Evolutionary conservation across 345 rosid species (phyloP), one percentile per base, ranked within the genome.

Genomic region (Erysimum cheiranthoides): DNA sequence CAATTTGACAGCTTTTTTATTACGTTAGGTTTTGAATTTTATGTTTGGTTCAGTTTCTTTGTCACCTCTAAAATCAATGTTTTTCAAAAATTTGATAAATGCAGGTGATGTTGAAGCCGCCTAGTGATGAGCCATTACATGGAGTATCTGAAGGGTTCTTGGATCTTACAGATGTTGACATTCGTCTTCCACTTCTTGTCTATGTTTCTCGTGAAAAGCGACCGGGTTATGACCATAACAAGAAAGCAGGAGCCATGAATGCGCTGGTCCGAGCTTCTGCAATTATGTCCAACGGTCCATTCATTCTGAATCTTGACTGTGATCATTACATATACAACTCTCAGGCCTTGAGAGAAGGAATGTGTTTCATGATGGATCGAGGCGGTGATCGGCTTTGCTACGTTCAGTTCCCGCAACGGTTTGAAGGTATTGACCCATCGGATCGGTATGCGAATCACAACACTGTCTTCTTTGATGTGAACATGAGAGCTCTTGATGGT

Each of bases 361-460:
- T 94, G 96, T 94, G 98, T 79, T 94, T 94, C 86, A 94, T 94
- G 98, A 92, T 94, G 98, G 98, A 94, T 73, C 77, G 98, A 83
- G 98, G 98, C 27, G 98, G 98, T 31, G 98, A 94, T 63, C 87
- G 98, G 34, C 62, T 94, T 60, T 92, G 98, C 84, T 94, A 94
- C 50, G 91, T 94, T 42, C 98, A 94, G 87, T 94, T 94, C 77
- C 98, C 98, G 21, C 98, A 94, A 80, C 81, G 98, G 74, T 94
- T 94, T 68, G 98, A 94, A 85, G 98, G 97, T 73, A 94, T 94
- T 32, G 98, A 94, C 77, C 98, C 98, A 2, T 94, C 98, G 4
- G 98, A 94, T 86, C 86, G 98, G 39, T 94, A 94, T 77, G 98
- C 98, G 5, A 94, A 94, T 78, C 89, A 92, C 83, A 94, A 94